Conservation (phyloP, 1,284 basidiomycete species). For the Pseudozyma flocculosa region DNA sequence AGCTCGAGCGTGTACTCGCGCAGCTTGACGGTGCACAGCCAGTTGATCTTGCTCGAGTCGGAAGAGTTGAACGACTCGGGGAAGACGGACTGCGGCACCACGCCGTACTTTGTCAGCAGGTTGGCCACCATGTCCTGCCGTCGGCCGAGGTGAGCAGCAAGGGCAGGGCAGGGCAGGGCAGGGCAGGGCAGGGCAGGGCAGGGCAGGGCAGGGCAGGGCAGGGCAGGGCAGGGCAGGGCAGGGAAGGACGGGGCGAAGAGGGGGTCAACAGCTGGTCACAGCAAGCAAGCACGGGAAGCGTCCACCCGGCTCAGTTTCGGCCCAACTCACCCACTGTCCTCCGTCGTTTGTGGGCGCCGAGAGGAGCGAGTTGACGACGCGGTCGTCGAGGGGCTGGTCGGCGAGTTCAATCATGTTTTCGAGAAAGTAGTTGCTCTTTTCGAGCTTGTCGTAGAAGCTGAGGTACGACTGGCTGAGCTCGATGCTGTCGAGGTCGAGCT, state of each 20-base stretch:
- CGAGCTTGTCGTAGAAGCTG: constrained; percentile 66
- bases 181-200: too few species aligned
- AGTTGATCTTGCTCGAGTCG: constrained; percentile 72
- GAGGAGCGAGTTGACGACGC: constrained; percentile 76
- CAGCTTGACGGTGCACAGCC: constrained; percentile 80
- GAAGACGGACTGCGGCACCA: constrained; percentile 67
- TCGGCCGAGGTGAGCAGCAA: too few species aligned
- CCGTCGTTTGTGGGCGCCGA: constrained; percentile 82
- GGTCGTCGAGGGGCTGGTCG: constrained; percentile 76
- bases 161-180: too few species aligned
- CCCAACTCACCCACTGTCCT: constrained; percentile 53
- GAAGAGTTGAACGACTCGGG: constrained; percentile 85
- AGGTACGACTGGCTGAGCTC: constrained; percentile 76
- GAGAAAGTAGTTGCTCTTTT: constrained; percentile 92
- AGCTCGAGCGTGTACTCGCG: constrained; percentile 85
- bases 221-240: too few species aligned
- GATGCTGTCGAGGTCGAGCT: constrained; percentile 80
- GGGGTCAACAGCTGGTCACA: too few species aligned
- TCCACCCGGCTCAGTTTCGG: too few species aligned
- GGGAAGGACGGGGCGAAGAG: too few species aligned
- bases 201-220: too few species aligned
- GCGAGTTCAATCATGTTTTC: constrained; percentile 81
- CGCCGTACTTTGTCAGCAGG: constrained; percentile 59
- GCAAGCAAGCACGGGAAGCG: too few species aligned
- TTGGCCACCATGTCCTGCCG: constrained; percentile 96